These are phyloP conservation scores for Xerophyta viscosa DNA, from an alignment of 106 monocot genomes.

Conservation along the genomic window DNA sequence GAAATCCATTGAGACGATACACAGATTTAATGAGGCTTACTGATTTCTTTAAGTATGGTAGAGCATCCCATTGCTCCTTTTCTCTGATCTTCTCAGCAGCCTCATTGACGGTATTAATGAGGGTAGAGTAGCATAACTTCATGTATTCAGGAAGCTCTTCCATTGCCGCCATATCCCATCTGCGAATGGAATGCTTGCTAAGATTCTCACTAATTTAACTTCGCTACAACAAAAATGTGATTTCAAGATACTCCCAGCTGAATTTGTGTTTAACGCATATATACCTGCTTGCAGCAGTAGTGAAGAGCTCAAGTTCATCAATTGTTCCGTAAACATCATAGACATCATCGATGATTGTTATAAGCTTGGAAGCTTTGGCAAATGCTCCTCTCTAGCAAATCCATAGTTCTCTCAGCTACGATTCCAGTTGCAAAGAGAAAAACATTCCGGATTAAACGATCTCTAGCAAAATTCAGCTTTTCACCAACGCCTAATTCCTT, in stretches of 20 bases:
- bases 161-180: slow-evolving; percentile 30
- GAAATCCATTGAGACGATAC: neutral
- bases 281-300: slow-evolving; percentile 25
- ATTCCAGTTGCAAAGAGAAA: slow-evolving; percentile 20
- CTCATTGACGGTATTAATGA: slow-evolving; percentile 22
- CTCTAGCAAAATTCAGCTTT: slow-evolving; percentile 33
- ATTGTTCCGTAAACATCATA: slow-evolving; percentile 40
- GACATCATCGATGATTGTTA: slow-evolving; percentile 30
- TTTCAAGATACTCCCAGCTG: neutral
- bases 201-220: neutral
- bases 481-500: slow-evolving; percentile 13
- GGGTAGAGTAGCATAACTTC: slow-evolving; percentile 19
- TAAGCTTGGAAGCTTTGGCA: slow-evolving; percentile 16
- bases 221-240: neutral
- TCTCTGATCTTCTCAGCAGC: slow-evolving; percentile 7
- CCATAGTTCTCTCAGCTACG: slow-evolving; percentile 12
- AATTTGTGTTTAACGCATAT: neutral
- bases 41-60: slow-evolving; percentile 15
- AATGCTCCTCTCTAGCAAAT: slow-evolving; percentile 19
- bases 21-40: slow-evolving; percentile 10
- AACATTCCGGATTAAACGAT: slow-evolving; percentile 30
- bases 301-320: slow-evolving; percentile 42
- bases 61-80: slow-evolving; percentile 18
- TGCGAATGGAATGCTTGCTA: slow-evolving; percentile 5
- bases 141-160: slow-evolving; percentile 38